phyloP scores from a whole-genome alignment of 768 basidiomycete species.

The Russula earlei region DNA sequence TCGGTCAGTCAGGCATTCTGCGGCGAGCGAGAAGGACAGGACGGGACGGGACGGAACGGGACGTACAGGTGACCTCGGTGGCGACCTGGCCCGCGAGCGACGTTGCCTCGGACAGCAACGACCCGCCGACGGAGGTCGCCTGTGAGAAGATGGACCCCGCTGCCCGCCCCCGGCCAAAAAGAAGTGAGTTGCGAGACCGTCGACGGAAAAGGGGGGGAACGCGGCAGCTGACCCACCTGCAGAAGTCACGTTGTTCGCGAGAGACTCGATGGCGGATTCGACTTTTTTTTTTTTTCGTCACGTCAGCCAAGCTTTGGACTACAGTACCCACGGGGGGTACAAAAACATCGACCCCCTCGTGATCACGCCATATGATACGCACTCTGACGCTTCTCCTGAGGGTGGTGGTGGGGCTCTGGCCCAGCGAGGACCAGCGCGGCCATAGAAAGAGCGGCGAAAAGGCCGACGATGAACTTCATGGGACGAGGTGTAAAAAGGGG shows the following conservation, averaged over 20 bases:
- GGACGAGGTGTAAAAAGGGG: no score
- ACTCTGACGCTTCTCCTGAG: conserved; percentile 4
- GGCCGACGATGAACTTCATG: conserved; percentile 1
- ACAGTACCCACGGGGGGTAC: no score
- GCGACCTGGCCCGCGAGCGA: neutral
- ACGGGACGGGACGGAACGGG: neutral
- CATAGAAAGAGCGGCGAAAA: neutral
- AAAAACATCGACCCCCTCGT: neutral
- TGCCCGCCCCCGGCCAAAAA: neutral
- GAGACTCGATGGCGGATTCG: conserved; percentile 1
- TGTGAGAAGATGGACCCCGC: conserved; percentile 5
- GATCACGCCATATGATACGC: no score
- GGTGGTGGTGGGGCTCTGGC: neutral
- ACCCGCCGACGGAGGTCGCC: neutral
- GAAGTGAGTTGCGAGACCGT: neutral
- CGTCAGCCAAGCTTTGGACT: neutral
- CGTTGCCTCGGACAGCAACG: neutral
- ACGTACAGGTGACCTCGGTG: conserved; percentile 17
- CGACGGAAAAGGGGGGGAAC: no score
- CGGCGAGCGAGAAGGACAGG: no score
- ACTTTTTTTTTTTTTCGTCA: neutral
- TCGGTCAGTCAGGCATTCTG: no score
- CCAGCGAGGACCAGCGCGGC: neutral
- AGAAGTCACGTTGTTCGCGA: neutral
- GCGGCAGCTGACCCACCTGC: neutral